Evolutionary conservation across 495 filamentous ascomycete genomes (phyloP).

Genomic region (Podospora pseudocomata): DNA sequence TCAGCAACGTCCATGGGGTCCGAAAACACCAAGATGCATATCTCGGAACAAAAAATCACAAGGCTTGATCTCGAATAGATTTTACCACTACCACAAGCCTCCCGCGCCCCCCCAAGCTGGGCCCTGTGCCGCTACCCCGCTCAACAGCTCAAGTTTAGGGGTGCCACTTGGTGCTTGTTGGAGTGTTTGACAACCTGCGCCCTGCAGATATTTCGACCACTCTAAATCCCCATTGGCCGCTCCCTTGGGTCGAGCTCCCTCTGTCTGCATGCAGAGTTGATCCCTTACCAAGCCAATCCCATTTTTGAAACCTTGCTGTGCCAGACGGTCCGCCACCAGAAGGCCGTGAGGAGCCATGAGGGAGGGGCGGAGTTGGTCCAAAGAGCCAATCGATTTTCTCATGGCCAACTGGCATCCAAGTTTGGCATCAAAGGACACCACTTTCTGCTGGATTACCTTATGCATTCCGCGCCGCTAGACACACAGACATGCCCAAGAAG

Average conservation of each 20-base stretch:
- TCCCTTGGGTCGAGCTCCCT: conserved; percentile 1
- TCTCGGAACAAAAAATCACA: neutral
- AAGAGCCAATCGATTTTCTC: neutral
- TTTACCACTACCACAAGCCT: neutral
- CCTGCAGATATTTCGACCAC: neutral
- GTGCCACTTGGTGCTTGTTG: neutral
- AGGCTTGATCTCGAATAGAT: neutral
- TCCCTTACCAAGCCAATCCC: neutral
- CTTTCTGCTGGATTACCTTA: neutral
- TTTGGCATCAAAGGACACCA: neutral
- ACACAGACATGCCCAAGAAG: neutral
- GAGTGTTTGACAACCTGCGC: neutral
- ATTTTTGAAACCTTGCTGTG: conserved; percentile 2
- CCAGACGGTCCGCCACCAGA: neutral
- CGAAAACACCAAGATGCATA: neutral
- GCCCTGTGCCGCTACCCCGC: neutral
- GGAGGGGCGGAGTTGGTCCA: neutral
- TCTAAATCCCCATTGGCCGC: conserved; percentile 35
- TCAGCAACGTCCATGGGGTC: neutral
- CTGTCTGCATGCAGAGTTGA: conserved; percentile 2
- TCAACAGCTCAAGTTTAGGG: neutral
- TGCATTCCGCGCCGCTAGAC: conserved; percentile 1
- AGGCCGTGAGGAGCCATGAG: neutral
- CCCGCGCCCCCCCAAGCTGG: neutral
- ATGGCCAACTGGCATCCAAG: neutral